These are phyloP conservation scores for Diutina catenulata DNA, from an alignment of 1,139 yeast species.

Conservation along the genomic window DNA sequence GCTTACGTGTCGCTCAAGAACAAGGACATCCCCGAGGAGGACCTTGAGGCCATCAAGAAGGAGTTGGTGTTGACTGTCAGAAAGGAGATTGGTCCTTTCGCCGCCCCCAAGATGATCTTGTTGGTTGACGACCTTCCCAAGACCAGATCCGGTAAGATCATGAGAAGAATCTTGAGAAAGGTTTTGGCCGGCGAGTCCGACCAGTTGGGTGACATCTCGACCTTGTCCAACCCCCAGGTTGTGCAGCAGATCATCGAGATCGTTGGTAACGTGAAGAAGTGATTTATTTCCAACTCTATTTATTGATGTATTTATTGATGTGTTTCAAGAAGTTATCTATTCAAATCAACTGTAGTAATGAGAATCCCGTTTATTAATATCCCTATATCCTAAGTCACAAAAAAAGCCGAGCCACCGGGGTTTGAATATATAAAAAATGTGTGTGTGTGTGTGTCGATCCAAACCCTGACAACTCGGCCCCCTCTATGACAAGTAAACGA, in stretches of 20 bases:
- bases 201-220: slow-evolving; percentile 68
- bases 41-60: slow-evolving; percentile 43
- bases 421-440: no score
- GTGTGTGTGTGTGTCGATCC: no score
- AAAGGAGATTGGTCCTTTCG: slow-evolving; percentile 76
- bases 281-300: background rate
- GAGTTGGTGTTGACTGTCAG: slow-evolving; percentile 63
- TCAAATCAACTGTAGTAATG: background rate
- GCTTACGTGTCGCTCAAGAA: slow-evolving; percentile 64
- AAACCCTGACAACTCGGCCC: no score
- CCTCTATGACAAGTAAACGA: no score
- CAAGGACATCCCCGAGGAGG: slow-evolving; percentile 25
- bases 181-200: slow-evolving; percentile 71
- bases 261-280: slow-evolving; percentile 17
- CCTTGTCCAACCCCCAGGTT: slow-evolving; percentile 61
- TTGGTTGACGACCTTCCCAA: slow-evolving; percentile 71
- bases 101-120: slow-evolving; percentile 65
- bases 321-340: no score
- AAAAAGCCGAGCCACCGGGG: no score
- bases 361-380: background rate
- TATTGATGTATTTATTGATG: slow-evolving; percentile 1
- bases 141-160: slow-evolving; percentile 75
- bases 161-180: slow-evolving; percentile 75
- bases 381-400: no score
- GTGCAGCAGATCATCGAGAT: slow-evolving; percentile 55